phyloP scores from a whole-genome alignment of 2,329 filamentous ascomycete species.

The Microdochium paspali region DNA sequence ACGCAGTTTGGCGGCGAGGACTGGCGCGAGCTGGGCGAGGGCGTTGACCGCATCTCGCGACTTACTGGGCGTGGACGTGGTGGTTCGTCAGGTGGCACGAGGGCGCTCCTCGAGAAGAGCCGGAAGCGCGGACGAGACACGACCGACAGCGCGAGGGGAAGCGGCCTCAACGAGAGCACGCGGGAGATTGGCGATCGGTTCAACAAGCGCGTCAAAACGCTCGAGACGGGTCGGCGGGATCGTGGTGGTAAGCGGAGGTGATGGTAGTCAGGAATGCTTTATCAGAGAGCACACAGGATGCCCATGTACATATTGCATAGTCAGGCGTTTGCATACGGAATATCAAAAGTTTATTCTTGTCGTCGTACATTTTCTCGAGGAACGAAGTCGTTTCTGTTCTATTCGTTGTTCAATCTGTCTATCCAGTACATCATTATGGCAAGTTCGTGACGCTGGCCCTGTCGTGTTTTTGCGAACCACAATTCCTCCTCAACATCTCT shows the following conservation, averaged over 20 bases:
- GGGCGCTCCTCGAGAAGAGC: constrained; percentile 68
- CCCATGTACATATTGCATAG: neutral
- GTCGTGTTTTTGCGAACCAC: too few species aligned
- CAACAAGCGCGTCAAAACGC: constrained; percentile 55
- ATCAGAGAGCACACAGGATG: neutral
- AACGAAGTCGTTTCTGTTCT: too few species aligned
- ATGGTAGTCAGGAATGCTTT: neutral
- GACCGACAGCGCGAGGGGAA: constrained; percentile 58
- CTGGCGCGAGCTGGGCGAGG: constrained; percentile 77
- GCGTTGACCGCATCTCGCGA: constrained; percentile 76
- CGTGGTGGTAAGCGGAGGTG: constrained; percentile 19
- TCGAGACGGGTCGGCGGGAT: constrained; percentile 28
- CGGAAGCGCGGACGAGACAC: constrained; percentile 68
- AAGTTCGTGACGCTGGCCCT: too few species aligned
- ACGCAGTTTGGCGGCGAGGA: constrained; percentile 84
- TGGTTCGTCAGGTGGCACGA: constrained; percentile 40
- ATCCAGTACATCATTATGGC: too few species aligned
- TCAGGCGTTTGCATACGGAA: neutral
- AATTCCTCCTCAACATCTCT: too few species aligned
- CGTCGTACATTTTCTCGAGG: too few species aligned
- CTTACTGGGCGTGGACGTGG: constrained; percentile 63
- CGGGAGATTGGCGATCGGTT: constrained; percentile 63
- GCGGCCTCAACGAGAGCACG: constrained; percentile 36
- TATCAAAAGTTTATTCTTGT: neutral
- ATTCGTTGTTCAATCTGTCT: too few species aligned